Evolutionary conservation across 2,329 filamentous ascomycete species (phyloP).

Genomic region (Colletotrichum spaethianum): DNA sequence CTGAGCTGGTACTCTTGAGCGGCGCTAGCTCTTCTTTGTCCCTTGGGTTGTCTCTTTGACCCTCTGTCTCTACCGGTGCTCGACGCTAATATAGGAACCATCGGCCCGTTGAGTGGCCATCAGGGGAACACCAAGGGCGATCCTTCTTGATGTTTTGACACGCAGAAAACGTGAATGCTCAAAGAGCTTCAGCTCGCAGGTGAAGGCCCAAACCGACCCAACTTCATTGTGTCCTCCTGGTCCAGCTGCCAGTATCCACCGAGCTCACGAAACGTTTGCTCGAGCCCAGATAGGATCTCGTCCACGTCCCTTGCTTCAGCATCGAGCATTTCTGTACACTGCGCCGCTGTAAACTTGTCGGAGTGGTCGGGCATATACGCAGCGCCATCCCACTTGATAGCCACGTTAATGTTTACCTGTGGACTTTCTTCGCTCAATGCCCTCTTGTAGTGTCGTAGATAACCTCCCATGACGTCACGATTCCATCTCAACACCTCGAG

Average conservation of each 20-base stretch:
- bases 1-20: neutral
- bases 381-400: conserved; percentile 32
- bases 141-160: neutral
- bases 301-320: conserved; percentile 20
- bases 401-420: conserved; percentile 19
- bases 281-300: conserved; percentile 30
- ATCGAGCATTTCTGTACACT: conserved; percentile 33
- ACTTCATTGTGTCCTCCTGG: conserved; percentile 2
- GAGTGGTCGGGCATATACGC: conserved; percentile 21
- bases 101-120: conserved; percentile 10
- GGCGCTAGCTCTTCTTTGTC: conserved; percentile 19
- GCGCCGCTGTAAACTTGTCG: conserved; percentile 14
- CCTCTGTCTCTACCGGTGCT: conserved; percentile 9
- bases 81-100: neutral
- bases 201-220: neutral
- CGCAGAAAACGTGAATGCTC: neutral
- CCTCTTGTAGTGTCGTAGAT: conserved; percentile 28
- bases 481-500: conserved; percentile 32
- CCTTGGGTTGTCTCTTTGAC: conserved; percentile 15
- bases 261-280: conserved; percentile 27
- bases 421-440: conserved; percentile 24
- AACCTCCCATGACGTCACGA: conserved; percentile 27
- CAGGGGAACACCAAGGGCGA: neutral
- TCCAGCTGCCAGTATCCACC: conserved; percentile 38
- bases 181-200: neutral